Evolutionary conservation across 192 early-diverging fungal genomes (phyloP).

Genomic region (Backusella tuberculispora): DNA sequence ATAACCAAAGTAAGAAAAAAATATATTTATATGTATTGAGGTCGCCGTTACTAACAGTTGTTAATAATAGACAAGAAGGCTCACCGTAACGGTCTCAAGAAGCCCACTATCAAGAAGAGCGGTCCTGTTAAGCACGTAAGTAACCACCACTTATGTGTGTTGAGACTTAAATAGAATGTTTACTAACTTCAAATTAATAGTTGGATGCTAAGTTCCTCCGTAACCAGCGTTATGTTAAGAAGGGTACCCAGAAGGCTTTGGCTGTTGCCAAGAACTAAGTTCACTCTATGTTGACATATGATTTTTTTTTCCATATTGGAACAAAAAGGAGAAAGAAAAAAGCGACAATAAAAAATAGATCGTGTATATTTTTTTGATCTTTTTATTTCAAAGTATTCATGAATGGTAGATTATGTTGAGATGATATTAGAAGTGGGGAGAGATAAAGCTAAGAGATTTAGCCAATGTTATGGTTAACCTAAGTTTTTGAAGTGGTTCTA

Average conservation of each 20-base stretch:
- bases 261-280: slow-evolving; percentile 13
- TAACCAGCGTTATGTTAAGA: slow-evolving; percentile 97
- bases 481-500: too few relatives aligned
- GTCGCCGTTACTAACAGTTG: not conserved
- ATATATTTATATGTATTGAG: not conserved
- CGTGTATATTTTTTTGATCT: slow-evolving; percentile 5
- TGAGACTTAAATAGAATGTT: not conserved
- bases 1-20: slow-evolving; percentile 92
- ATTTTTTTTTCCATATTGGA: not conserved
- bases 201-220: slow-evolving; percentile 89
- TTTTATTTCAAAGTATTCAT: not conserved
- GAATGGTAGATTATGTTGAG: too few relatives aligned
- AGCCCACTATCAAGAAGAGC: slow-evolving; percentile 87
- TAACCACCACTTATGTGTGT: slow-evolving; percentile 14
- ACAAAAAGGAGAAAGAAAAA: slow-evolving; percentile 1
- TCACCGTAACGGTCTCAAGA: slow-evolving; percentile 99
- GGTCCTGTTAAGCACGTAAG: slow-evolving; percentile 92
- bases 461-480: too few relatives aligned
- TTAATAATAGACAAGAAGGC: slow-evolving; percentile 82
- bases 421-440: too few relatives aligned
- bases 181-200: not conserved
- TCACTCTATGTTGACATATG: not conserved
- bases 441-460: too few relatives aligned
- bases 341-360: not conserved
- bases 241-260: slow-evolving; percentile 57